Evolutionary conservation across 345 rosid genomes (phyloP).

Genomic region (Ailanthus altissimus): DNA sequence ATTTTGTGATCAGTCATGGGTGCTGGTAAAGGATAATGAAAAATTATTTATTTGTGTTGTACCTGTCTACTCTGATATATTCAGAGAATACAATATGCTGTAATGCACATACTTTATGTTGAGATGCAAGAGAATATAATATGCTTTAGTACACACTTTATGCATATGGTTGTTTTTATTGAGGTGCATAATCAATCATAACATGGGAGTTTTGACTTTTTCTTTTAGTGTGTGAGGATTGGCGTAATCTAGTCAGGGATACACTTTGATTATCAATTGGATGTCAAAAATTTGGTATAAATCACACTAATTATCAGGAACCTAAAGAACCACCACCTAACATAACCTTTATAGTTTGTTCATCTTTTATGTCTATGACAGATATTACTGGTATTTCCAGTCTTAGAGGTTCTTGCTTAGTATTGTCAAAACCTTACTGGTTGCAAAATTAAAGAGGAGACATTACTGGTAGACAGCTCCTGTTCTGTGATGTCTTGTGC

Average conservation of each 20-base stretch:
- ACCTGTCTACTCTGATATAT: background rate
- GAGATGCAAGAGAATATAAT: background rate
- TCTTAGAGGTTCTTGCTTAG: background rate
- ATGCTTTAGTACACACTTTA: background rate
- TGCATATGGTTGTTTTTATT: background rate
- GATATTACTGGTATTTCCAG: background rate
- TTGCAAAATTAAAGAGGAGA: background rate
- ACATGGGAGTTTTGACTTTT: background rate
- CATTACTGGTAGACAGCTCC: background rate
- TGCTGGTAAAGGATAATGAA: background rate
- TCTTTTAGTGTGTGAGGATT: background rate
- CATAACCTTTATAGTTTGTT: background rate
- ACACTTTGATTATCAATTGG: background rate
- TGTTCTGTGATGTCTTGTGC: background rate
- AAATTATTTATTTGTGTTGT: background rate
- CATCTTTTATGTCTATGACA: background rate
- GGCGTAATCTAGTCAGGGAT: background rate
- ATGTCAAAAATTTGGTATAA: background rate
- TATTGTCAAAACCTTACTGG: background rate
- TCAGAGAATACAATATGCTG: background rate
- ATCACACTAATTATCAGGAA: background rate
- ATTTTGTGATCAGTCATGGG: background rate
- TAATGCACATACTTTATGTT: background rate
- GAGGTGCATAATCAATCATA: background rate
- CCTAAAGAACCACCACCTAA: background rate